These are phyloP conservation scores for Aspergillus transmontanensis DNA, from an alignment of 2,329 filamentous ascomycete genomes.

Conservation along the genomic window DNA sequence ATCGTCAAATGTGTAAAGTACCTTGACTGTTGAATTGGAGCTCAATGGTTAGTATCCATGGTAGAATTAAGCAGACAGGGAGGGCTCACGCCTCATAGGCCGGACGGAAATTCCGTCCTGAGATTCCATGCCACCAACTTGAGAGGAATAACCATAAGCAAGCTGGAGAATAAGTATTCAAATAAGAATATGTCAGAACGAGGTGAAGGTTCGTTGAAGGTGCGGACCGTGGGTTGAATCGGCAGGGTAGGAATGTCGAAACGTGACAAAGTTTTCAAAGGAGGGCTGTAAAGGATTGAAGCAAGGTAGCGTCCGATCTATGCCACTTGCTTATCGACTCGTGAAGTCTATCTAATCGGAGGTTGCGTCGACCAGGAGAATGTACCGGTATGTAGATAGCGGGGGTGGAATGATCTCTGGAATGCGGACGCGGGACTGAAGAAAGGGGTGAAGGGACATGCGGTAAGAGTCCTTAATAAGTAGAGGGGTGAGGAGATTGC, in stretches of 20 bases:
- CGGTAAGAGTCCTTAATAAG: slow-evolving; percentile 18
- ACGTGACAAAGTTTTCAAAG: slow-evolving; percentile 1
- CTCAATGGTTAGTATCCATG: slow-evolving; percentile 19
- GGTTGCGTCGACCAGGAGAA: slow-evolving; percentile 38
- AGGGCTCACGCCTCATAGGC: slow-evolving; percentile 68
- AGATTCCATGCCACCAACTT: slow-evolving; percentile 43
- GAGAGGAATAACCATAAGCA: slow-evolving; percentile 34
- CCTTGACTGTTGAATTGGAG: slow-evolving; percentile 69
- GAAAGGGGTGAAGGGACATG: slow-evolving; percentile 16
- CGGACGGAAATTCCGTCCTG: slow-evolving; percentile 60
- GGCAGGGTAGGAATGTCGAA: slow-evolving; percentile 4
- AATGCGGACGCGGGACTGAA: slow-evolving; percentile 30
- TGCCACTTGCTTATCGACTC: slow-evolving; percentile 17
- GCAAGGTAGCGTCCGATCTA: slow-evolving; percentile 13
- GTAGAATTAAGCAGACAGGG: slow-evolving; percentile 3
- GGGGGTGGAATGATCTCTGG: slow-evolving; percentile 26
- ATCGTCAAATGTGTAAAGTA: slow-evolving; percentile 93
- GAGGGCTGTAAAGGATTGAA: slow-evolving; percentile 12
- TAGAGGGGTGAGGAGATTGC: slow-evolving; percentile 15
- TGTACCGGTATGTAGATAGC: slow-evolving; percentile 28
- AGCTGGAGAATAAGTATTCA: slow-evolving; percentile 1
- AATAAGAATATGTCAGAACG: slow-evolving; percentile 4
- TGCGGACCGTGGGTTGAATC: slow-evolving; percentile 4
- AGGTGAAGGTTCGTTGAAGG: slow-evolving; percentile 1
- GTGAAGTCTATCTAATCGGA: slow-evolving; percentile 19